Evolutionary conservation across 768 basidiomycete species (phyloP).

Genomic region (Leccinum ochraceum): DNA sequence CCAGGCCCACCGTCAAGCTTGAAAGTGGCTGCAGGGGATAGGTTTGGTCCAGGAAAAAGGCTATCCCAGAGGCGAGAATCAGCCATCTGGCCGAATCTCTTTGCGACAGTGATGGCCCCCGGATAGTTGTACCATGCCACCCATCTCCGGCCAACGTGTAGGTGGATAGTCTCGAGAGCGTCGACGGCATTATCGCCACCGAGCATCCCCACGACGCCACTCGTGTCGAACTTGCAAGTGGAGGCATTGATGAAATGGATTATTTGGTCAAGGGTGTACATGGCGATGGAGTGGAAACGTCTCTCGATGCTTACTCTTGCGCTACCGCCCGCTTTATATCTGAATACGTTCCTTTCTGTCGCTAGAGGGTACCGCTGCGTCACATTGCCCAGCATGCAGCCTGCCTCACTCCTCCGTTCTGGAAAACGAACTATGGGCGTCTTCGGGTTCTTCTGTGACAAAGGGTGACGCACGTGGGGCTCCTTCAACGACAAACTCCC

Average conservation of each 20-base stretch:
- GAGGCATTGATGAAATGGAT: slow-evolving; percentile 13
- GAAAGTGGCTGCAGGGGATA: slow-evolving; percentile 29
- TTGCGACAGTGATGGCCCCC: slow-evolving; percentile 33
- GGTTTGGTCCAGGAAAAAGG: slow-evolving; percentile 34
- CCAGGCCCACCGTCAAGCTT: slow-evolving; percentile 30
- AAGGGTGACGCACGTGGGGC: background rate
- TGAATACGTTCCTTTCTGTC: background rate
- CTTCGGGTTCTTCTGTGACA: background rate
- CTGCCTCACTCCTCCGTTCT: background rate
- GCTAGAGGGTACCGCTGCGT: background rate
- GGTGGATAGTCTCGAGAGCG: slow-evolving; percentile 35
- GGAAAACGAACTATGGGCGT: background rate
- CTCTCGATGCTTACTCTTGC: background rate
- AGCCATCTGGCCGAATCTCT: slow-evolving; percentile 34
- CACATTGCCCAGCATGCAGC: background rate
- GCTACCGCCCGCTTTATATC: slow-evolving; percentile 11
- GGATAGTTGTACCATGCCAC: slow-evolving; percentile 40
- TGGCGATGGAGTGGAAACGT: background rate
- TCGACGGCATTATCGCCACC: slow-evolving; percentile 35
- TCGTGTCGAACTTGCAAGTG: slow-evolving; percentile 25
- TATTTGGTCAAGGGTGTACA: slow-evolving; percentile 17
- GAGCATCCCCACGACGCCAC: slow-evolving; percentile 35
- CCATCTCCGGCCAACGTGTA: slow-evolving; percentile 33
- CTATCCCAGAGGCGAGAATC: slow-evolving; percentile 29
- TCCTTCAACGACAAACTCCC: background rate